Evolutionary conservation across 495 filamentous ascomycete species (phyloP).

Genomic region (Penicillium flavigenum): DNA sequence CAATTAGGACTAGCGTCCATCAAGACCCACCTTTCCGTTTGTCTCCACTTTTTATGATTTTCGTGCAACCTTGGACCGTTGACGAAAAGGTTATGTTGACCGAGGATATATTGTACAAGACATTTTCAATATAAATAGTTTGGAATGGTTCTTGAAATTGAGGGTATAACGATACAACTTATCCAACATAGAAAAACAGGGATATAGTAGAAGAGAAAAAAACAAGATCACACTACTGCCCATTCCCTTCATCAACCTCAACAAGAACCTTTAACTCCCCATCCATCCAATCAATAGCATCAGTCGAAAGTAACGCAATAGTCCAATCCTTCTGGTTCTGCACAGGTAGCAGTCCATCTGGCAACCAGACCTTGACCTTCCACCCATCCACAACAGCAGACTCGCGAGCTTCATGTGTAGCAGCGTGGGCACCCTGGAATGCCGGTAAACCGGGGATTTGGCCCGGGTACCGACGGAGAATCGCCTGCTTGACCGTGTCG

Average conservation of each 20-base stretch:
- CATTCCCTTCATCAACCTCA: slow-evolving; percentile 29
- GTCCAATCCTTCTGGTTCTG: slow-evolving; percentile 48
- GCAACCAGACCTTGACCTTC: slow-evolving; percentile 43
- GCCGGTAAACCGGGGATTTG: slow-evolving; percentile 33
- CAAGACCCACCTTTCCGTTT: background rate
- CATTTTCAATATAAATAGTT: background rate
- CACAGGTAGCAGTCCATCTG: slow-evolving; percentile 40
- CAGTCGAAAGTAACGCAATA: slow-evolving; percentile 41
- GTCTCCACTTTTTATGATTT: background rate
- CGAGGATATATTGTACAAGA: background rate
- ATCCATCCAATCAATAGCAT: slow-evolving; percentile 55
- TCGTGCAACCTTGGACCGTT: background rate
- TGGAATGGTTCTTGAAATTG: background rate
- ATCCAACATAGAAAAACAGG: slow-evolving; percentile 9
- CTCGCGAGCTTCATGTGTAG: slow-evolving; percentile 22
- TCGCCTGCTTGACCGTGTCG: slow-evolving; percentile 29
- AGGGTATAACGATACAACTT: slow-evolving; percentile 2
- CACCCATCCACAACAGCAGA: slow-evolving; percentile 25
- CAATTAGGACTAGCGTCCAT: background rate
- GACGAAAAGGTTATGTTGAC: background rate
- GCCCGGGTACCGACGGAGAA: slow-evolving; percentile 36
- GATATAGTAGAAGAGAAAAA: slow-evolving; percentile 2
- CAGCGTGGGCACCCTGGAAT: slow-evolving; percentile 13
- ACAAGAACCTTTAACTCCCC: slow-evolving; percentile 48
- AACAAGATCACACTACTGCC: slow-evolving; percentile 12